Base-by-base conservation (phyloP, 1,139 yeast genomes). In the Geotrichum macrosporum region DNA sequence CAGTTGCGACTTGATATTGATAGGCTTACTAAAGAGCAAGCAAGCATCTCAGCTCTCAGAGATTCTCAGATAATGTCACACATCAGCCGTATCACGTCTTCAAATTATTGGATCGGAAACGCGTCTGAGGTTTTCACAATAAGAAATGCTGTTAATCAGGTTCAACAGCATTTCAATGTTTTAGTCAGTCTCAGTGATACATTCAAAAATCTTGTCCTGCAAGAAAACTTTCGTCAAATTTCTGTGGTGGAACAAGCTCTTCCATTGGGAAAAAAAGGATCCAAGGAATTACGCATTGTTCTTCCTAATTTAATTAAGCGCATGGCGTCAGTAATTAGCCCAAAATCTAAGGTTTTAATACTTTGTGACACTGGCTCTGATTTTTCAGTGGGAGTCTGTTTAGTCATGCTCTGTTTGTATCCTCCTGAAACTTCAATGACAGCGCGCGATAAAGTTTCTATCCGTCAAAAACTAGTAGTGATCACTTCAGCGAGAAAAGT, bases 281-380 rank as follows among this genome's bases (percentile, higher is more conserved):
- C 87, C 2, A 80, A 79, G 51, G 67, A 68, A 46, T 67, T 84
- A 12, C 65, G 85, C 32, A 61, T 61, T 0, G 46, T 64, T 1
- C 61, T 80, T 2, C 76, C 80, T 0, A 46, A 56, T 62, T 4
- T 37, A 43, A 6, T 47, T 63, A 29, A 35, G 22, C 32, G 5
- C 29, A n/a, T 22, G 16, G 13, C 29, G 16, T 22, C 36, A 4
- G 34, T 48, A 15, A 27, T 44, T 21, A 51, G 54, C 5, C 27
- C 27, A 24, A 24, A 24, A 8, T 52, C 58, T 1, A 56, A 52
- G 2, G 53, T 68, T 0, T 53, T 81, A 15, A 60, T 84, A 0
- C 58, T 81, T 3, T 82, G 94, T 57, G 83, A 80, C 33, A 67
- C 77, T 0, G 92, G 87, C 0, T 69, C 72, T 2, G 95, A 86